Base-by-base conservation (phyloP, 2,329 filamentous ascomycete species). In the Neofusicoccum ribis region DNA sequence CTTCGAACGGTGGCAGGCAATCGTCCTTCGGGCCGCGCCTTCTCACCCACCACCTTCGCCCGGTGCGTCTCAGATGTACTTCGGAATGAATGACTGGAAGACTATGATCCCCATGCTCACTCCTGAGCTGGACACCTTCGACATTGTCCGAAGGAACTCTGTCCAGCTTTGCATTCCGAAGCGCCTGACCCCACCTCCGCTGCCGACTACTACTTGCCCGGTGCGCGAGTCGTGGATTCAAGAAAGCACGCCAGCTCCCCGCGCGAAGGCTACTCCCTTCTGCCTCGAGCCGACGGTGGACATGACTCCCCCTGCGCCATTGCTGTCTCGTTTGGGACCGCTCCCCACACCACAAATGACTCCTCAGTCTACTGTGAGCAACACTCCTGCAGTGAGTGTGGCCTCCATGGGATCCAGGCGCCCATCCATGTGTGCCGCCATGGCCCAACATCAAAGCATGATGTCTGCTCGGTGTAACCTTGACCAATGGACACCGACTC, bases 1-100 rank as follows among this genome's bases (percentile, higher is more conserved):
- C 9, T 98, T 97, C 80, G 90, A 95, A 76, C 89, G 91, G 69
- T 99, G 95, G 95, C 94, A 92, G 50, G 92, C 97, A 68, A 90
- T 97, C 68, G 91, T 98, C 62, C 91, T 14, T 91, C 92, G 20
- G 44, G 81, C 80, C 1, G 50, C 51, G 39, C 62, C 62, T 31
- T 64, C 59, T 15, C 79, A 82, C 49, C 79, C 79, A 20, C 76
- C 79, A 59, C 67, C 77, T 9, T 77, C 76, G 43, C 75, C 77
- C n/a, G 76, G 77, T 63, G 73, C 70, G 47, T 68, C 69, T 46
- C 60, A 64, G 37, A 44, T 64, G 43, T 51, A 62, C 46, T 68
- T 73, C 72, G 74, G 43, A 72, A 71, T 67, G 23, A 77, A 76
- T 70, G 76, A 73, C 51, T 83, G 81, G 81, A 81, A 78, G 70